Base-by-base conservation (phyloP, 2,329 filamentous ascomycete species). In the Colletotrichum aenigma region DNA sequence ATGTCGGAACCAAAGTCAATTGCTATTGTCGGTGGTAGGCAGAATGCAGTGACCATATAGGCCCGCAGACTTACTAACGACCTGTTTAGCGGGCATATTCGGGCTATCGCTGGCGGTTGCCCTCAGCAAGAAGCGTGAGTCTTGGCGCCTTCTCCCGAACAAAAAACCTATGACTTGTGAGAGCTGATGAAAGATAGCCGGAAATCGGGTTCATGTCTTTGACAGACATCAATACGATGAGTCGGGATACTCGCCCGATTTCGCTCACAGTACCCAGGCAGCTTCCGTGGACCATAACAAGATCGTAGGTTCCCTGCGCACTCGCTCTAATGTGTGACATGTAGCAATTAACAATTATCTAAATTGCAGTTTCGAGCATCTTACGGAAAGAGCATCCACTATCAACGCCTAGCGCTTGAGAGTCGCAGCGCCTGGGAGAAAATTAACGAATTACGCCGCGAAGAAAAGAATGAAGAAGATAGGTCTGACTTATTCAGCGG, bases 221-320 rank as follows among this genome's bases (percentile, higher is more conserved):
- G 79, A 81, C 61, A 72, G 75, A 58, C 65, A 80, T 26, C 61
- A 34, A 4, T 80, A 79, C 56, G 75, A 79, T 16, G 61, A 78
- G 73, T 79, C 78, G 16, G 43, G 69, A 13, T 81, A 80, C 66
- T 70, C 77, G 8, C 79, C 78, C 3, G 74, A 66, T 1, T 67
- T 72, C 3, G 62, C 71, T 18, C 72, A 76, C 12, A 73, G 66
- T 8, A 76, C 76, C 13, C 79, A 79, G 55, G 79, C 76, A 16
- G 79, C 79, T 2, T 81, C 79, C 15, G 79, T 81, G 16, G 79
- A 81, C 38, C 79, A 79, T 26, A 80, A 81, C 73, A 81, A 81
- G 43, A 80, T 80, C 66, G 79, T 78, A 52, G 64, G 77, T 72
- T 26, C 16, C 3, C 5, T 34, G 5, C 16, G 24, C 16, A 28